phyloP scores from a whole-genome alignment of 2,329 filamentous ascomycete genomes.

The Didymella lethalis region DNA sequence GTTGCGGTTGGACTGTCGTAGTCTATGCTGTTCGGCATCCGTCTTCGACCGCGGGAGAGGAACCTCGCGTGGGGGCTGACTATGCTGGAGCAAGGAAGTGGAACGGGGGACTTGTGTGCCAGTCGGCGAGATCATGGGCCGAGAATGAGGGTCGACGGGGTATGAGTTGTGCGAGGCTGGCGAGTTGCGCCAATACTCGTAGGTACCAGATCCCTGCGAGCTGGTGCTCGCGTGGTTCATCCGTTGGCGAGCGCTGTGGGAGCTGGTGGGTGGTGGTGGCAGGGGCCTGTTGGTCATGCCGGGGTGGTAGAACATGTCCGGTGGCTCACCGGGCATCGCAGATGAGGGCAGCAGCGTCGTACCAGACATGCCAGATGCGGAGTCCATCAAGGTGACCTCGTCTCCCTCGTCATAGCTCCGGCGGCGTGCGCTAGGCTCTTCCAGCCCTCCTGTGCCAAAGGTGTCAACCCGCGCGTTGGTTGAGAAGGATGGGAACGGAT shows the following conservation, averaged over 20 bases:
- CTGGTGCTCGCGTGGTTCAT: slow-evolving; percentile 49
- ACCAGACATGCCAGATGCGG: slow-evolving; percentile 32
- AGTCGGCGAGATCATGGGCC: slow-evolving; percentile 45
- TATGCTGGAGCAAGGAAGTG: slow-evolving; percentile 79
- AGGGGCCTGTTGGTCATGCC: slow-evolving; percentile 71
- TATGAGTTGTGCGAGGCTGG: slow-evolving; percentile 45
- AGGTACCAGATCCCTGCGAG: slow-evolving; percentile 51
- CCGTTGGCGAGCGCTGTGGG: slow-evolving; percentile 54
- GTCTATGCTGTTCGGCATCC: slow-evolving; percentile 74
- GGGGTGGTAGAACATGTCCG: slow-evolving; percentile 93
- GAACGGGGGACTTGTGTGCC: slow-evolving; percentile 48
- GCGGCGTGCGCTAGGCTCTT: slow-evolving; percentile 74
- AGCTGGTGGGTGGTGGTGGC: slow-evolving; percentile 69
- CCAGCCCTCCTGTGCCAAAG: slow-evolving; percentile 86
- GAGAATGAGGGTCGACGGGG: slow-evolving; percentile 40
- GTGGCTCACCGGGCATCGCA: slow-evolving; percentile 66
- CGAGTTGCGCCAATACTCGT: slow-evolving; percentile 55
- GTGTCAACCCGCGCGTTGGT: slow-evolving; percentile 80
- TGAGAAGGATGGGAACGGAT: slow-evolving; percentile 65
- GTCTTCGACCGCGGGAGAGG: slow-evolving; percentile 92
- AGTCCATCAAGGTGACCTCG: slow-evolving; percentile 64
- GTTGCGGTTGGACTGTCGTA: slow-evolving; percentile 53
- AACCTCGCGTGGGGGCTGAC: slow-evolving; percentile 77
- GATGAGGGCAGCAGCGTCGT: slow-evolving; percentile 41
- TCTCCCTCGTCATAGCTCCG: slow-evolving; percentile 94